Evolutionary conservation across 2,329 filamentous ascomycete genomes (phyloP).

Genomic region (Diatrype stigma): DNA sequence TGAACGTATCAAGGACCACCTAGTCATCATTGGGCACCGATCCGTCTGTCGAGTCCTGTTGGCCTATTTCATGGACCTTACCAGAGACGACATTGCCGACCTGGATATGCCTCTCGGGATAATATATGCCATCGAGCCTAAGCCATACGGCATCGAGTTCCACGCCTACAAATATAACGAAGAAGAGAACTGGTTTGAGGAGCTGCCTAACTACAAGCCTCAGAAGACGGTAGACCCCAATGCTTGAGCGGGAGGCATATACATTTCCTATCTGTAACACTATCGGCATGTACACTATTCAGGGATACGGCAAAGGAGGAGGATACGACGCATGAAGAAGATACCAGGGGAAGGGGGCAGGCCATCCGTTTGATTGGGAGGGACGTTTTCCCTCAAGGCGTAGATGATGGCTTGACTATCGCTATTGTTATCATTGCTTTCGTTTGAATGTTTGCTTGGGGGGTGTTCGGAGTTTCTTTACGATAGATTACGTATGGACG

Average conservation of each 20-base stretch:
- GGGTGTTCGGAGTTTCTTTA: too few relatives aligned
- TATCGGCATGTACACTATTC: not conserved
- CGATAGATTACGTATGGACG: too few relatives aligned
- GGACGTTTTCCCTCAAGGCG: too few relatives aligned
- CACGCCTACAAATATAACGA: slow-evolving; percentile 91
- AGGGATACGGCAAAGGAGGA: not conserved
- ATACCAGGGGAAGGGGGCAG: not conserved
- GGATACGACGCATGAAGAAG: not conserved
- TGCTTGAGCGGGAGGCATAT: slow-evolving; percentile 18
- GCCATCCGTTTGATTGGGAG: too few relatives aligned
- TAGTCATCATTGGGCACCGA: slow-evolving; percentile 87
- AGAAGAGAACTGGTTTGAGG: slow-evolving; percentile 72
- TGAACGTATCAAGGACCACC: slow-evolving; percentile 94
- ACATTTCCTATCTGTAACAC: not conserved
- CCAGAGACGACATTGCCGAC: slow-evolving; percentile 86
- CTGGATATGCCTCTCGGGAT: slow-evolving; percentile 91
- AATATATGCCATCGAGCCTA: slow-evolving; percentile 91
- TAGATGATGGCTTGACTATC: too few relatives aligned
- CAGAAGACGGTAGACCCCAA: slow-evolving; percentile 49
- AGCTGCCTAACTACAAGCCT: slow-evolving; percentile 79
- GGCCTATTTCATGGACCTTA: slow-evolving; percentile 93
- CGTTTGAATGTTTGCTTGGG: too few relatives aligned
- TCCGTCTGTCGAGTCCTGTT: slow-evolving; percentile 89
- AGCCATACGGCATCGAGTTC: slow-evolving; percentile 96
- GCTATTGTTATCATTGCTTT: too few relatives aligned